Conservation (phyloP, 768 basidiomycete genomes). For the Multifurca ochricompacta region DNA sequence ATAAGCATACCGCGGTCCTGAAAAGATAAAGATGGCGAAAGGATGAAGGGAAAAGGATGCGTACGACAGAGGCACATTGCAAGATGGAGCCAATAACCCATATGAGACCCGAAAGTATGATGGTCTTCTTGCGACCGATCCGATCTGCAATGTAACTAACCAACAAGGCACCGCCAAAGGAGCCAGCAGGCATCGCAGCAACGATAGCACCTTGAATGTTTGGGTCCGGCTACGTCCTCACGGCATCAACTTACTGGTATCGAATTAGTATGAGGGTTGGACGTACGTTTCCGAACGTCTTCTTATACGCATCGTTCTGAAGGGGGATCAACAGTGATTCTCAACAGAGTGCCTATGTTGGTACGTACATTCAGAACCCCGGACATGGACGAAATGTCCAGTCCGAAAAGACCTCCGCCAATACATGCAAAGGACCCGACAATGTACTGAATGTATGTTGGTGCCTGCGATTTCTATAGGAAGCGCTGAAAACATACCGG, state of each 20-base stretch:
- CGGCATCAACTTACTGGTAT: not conserved
- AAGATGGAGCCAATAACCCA: slow-evolving; percentile 69
- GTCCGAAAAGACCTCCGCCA: slow-evolving; percentile 69
- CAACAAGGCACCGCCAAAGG: slow-evolving; percentile 55
- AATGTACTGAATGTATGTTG: slow-evolving; percentile 46
- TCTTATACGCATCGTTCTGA: slow-evolving; percentile 31
- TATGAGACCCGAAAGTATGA: slow-evolving; percentile 59
- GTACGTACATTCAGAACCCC: slow-evolving; percentile 51
- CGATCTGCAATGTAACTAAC: slow-evolving; percentile 58
- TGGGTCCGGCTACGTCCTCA: slow-evolving; percentile 34
- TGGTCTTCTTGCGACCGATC: slow-evolving; percentile 56
- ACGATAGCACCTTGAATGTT: slow-evolving; percentile 64
- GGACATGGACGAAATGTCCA: slow-evolving; percentile 81
- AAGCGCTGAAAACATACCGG: slow-evolving; percentile 33
- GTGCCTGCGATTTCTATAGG: not conserved
- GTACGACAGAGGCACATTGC: slow-evolving; percentile 52
- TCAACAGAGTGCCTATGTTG: not conserved
- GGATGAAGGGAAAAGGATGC: slow-evolving; percentile 13
- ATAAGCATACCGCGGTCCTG: slow-evolving; percentile 73
- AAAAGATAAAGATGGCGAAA: not conserved
- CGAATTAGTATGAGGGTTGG: not conserved
- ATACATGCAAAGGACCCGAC: slow-evolving; percentile 80
- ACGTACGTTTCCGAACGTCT: slow-evolving; percentile 26
- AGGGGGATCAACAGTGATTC: not conserved
- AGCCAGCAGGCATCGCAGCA: slow-evolving; percentile 74